Evolutionary conservation across 139 green algal genomes (phyloP).

Genomic region (Chloropicon primus): DNA sequence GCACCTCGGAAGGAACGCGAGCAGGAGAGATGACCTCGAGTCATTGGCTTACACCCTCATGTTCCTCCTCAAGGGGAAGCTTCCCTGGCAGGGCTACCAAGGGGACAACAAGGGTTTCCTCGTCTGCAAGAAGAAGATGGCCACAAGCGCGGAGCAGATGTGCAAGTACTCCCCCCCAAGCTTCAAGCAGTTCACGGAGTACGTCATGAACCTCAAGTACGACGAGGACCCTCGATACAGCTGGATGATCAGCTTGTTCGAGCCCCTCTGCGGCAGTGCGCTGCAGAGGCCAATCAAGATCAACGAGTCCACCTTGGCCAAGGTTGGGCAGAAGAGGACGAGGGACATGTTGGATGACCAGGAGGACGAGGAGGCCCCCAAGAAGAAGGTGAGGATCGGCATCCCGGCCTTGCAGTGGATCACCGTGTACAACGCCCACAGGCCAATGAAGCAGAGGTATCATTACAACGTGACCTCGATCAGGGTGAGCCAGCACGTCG

Average conservation of each 20-base stretch:
- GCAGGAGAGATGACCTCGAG: constrained; percentile 89
- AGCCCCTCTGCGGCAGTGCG: constrained; percentile 69
- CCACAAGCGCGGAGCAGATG: constrained; percentile 82
- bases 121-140: constrained; percentile 99
- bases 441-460: constrained; percentile 99
- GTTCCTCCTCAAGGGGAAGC: constrained; percentile 84
- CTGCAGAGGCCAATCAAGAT: constrained; percentile 54
- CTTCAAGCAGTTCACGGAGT: constrained; percentile 91
- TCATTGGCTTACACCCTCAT: constrained; percentile 96
- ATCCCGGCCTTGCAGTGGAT: constrained; percentile 98
- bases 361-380: constrained; percentile 53
- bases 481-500: constrained; percentile 69
- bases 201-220: constrained; percentile 96
- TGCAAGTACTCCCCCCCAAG: constrained; percentile 86
- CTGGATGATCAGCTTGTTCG: constrained; percentile 71
- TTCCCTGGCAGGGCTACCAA: constrained; percentile 67
- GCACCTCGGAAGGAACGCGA: constrained; percentile 89
- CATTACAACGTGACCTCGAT: constrained; percentile 98
- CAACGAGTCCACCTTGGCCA: constrained; percentile 11
- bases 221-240: constrained; percentile 93
- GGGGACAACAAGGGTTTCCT: constrained; percentile 98
- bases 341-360: constrained; percentile 47
- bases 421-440: constrained; percentile 95
- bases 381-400: constrained; percentile 86
- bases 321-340: constrained; percentile 87